phyloP scores from a whole-genome alignment of 306 rosid species.

The Prunus mira region DNA sequence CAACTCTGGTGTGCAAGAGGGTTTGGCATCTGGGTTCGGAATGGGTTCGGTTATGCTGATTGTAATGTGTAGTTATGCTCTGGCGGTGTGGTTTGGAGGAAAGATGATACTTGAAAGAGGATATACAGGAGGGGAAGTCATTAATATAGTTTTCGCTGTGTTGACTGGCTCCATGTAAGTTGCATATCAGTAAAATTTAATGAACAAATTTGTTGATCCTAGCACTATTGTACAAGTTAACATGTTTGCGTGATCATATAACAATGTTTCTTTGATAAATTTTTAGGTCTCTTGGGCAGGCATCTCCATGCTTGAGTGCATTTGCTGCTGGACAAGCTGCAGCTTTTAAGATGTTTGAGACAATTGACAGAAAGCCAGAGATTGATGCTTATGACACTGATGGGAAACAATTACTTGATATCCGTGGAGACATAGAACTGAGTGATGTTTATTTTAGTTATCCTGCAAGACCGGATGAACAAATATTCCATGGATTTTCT shows the following conservation, averaged over 20 bases:
- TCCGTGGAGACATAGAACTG: conserved; percentile 62
- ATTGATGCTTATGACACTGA: conserved; percentile 59
- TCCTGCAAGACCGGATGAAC: conserved; percentile 67
- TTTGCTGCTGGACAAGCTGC: conserved; percentile 88
- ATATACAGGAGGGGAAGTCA: conserved; percentile 67
- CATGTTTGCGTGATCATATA: background rate
- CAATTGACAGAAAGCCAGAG: conserved; percentile 62
- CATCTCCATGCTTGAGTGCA: conserved; percentile 84
- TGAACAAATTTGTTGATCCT: background rate
- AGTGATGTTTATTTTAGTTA: conserved; percentile 63
- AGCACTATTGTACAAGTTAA: background rate
- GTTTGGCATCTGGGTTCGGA: conserved; percentile 69
- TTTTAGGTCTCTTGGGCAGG: conserved; percentile 67
- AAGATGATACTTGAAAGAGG: conserved; percentile 73
- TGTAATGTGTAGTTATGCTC: conserved; percentile 44
- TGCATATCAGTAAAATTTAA: background rate
- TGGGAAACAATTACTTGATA: conserved; percentile 51
- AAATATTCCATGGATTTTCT: conserved; percentile 54
- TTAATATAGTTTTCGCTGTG: conserved; percentile 56
- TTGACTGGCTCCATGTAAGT: conserved; percentile 71
- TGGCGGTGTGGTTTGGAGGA: conserved; percentile 79
- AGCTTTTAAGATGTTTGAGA: conserved; percentile 82
- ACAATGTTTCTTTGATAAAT: background rate
- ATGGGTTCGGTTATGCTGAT: conserved; percentile 37
- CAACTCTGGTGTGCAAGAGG: conserved; percentile 53